These are phyloP conservation scores for Penicillium verrucosum DNA, from an alignment of 2,329 filamentous ascomycete genomes.

Conservation along the genomic window DNA sequence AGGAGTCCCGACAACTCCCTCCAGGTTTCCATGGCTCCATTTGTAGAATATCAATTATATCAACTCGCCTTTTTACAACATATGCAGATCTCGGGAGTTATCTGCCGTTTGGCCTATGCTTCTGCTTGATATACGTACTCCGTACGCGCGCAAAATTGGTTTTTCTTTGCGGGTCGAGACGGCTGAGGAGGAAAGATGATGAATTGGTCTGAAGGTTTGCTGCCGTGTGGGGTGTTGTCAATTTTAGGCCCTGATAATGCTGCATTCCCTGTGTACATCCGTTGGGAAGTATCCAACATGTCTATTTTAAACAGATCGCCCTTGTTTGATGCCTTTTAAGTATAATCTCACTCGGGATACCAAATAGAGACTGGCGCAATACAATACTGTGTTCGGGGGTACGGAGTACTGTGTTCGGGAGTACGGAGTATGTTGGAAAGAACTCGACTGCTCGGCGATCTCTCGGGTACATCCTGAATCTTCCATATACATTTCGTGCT, in stretches of 20 bases:
- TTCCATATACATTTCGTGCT: background rate
- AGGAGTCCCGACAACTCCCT: slow-evolving; percentile 20
- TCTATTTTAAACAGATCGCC: slow-evolving; percentile 3
- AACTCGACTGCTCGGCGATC: background rate
- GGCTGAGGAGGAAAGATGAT: background rate
- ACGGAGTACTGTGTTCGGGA: background rate
- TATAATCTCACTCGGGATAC: background rate
- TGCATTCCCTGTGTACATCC: background rate
- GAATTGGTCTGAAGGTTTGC: background rate
- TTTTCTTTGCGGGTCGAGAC: background rate
- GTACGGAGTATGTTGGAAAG: background rate
- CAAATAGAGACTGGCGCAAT: background rate
- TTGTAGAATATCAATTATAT: slow-evolving; percentile 10
- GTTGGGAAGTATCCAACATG: background rate
- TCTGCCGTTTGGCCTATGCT: slow-evolving; percentile 1
- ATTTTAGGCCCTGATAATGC: background rate
- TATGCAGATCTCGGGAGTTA: background rate
- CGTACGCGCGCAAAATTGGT: background rate
- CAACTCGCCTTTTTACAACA: too few species aligned
- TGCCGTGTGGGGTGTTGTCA: background rate
- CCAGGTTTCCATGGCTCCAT: slow-evolving; percentile 14
- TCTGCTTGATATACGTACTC: background rate
- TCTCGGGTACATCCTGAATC: background rate
- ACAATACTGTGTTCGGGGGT: background rate
- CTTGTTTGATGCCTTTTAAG: background rate